Percentiles rank a stretch among this genome's conserved stretches.
phyloP scores from a whole-genome alignment of 305 asterid genomes.

The Fraxinus paxiana region DNA sequence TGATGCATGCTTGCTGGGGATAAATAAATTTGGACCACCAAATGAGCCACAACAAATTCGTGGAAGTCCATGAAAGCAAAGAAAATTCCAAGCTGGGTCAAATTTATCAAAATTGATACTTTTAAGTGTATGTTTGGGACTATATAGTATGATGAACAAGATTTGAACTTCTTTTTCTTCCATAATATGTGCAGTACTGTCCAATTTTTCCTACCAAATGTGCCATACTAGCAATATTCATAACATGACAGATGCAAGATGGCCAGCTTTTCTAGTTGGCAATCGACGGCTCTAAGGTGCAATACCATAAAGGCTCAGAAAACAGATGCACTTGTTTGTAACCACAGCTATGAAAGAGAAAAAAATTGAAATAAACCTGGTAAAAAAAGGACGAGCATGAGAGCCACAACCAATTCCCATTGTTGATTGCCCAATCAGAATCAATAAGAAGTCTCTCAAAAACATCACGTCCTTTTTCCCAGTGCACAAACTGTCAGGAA shows the following conservation, averaged over 20 bases:
- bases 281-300: background rate
- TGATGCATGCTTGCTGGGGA: background rate
- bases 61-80: background rate
- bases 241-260: background rate
- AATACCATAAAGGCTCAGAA: conserved; percentile 1
- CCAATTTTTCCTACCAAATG: background rate
- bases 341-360: conserved; percentile 11
- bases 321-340: background rate
- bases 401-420: conserved; percentile 93
- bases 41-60: background rate
- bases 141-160: background rate
- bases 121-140: background rate
- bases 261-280: background rate
- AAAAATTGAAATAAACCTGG: conserved; percentile 50
- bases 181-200: background rate
- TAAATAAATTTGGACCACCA: background rate
- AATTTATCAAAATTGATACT: background rate
- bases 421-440: conserved; percentile 91
- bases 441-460: conserved; percentile 88
- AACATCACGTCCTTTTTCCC: conserved; percentile 95
- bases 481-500: conserved; percentile 62
- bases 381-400: conserved; percentile 93
- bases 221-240: background rate
- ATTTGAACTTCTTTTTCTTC: background rate
- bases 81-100: background rate